Percentiles rank a stretch among this genome's conserved stretches.
Evolutionary conservation across 768 basidiomycete species (phyloP).

Genomic region (Cystobasidium ongulense): DNA sequence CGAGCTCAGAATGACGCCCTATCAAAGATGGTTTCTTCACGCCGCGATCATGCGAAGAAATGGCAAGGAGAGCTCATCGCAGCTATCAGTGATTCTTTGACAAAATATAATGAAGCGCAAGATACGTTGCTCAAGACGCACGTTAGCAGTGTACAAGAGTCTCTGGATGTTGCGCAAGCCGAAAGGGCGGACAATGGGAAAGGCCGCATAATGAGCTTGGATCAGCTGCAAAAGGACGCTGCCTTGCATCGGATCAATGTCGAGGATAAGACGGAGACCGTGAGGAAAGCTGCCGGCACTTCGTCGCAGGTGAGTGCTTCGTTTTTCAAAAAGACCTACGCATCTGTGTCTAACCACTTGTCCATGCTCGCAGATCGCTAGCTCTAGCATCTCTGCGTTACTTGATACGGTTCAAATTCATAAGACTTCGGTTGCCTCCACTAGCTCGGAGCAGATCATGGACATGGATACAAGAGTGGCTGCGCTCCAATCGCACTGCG

Average conservation of each 20-base stretch:
- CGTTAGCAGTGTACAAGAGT: background rate
- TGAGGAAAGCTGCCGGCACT: background rate
- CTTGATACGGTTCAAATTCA: background rate
- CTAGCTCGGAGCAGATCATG: background rate
- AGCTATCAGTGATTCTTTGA: constrained; percentile 1
- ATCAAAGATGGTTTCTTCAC: background rate
- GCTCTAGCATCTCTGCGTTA: background rate
- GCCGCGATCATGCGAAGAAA: constrained; percentile 5
- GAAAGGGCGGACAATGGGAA: background rate
- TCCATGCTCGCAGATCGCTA: background rate
- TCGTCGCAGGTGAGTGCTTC: background rate
- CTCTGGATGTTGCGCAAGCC: background rate
- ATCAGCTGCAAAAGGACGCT: background rate
- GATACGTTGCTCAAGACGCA: constrained; percentile 1
- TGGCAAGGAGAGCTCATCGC: constrained; percentile 24
- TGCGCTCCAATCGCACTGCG: constrained; percentile 6
- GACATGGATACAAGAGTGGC: background rate
- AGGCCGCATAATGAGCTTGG: background rate
- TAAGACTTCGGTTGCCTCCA: background rate
- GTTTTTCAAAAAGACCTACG: background rate
- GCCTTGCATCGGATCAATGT: background rate
- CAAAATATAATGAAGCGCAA: background rate
- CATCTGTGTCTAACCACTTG: background rate
- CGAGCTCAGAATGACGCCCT: constrained; percentile 26
- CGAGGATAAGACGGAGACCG: background rate